phyloP scores from a whole-genome alignment of 2,329 filamentous ascomycete genomes.

The Exserohilum rostratum region DNA sequence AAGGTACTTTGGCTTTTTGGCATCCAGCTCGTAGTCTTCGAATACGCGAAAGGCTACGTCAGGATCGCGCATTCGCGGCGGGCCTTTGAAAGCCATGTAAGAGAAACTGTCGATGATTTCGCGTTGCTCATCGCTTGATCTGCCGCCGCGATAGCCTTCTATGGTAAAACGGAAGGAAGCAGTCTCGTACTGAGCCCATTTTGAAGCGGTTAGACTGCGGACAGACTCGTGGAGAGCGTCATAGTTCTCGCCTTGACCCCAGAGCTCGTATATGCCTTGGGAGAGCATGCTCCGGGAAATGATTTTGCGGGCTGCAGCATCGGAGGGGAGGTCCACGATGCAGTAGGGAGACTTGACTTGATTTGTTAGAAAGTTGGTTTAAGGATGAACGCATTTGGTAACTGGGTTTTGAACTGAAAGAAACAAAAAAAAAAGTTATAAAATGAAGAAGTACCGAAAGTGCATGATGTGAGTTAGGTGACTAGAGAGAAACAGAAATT shows the following conservation, averaged over 20 bases:
- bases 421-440: not conserved
- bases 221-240: constrained; percentile 71
- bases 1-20: constrained; percentile 60
- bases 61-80: constrained; percentile 72
- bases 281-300: constrained; percentile 79
- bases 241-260: constrained; percentile 75
- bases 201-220: constrained; percentile 61
- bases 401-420: not conserved
- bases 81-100: constrained; percentile 78
- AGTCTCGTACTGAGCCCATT: constrained; percentile 70
- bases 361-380: constrained; percentile 15
- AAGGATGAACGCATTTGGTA: no score
- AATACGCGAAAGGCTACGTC: constrained; percentile 79
- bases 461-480: not conserved
- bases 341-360: constrained; percentile 90
- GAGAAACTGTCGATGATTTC: constrained; percentile 80
- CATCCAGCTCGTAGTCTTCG: constrained; percentile 73
- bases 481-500: constrained; percentile 15
- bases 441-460: not conserved
- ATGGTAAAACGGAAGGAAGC: constrained; percentile 82
- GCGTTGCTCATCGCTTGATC: constrained; percentile 67
- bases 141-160: constrained; percentile 80
- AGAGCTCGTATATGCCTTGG: constrained; percentile 86
- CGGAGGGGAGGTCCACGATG: constrained; percentile 69
- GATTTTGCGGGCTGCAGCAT: constrained; percentile 69